Evolutionary conservation across 108 stramenopile species (phyloP), one percentile per base, ranked within the genome.

Genomic region (Fistulifera pelliculosa): DNA sequence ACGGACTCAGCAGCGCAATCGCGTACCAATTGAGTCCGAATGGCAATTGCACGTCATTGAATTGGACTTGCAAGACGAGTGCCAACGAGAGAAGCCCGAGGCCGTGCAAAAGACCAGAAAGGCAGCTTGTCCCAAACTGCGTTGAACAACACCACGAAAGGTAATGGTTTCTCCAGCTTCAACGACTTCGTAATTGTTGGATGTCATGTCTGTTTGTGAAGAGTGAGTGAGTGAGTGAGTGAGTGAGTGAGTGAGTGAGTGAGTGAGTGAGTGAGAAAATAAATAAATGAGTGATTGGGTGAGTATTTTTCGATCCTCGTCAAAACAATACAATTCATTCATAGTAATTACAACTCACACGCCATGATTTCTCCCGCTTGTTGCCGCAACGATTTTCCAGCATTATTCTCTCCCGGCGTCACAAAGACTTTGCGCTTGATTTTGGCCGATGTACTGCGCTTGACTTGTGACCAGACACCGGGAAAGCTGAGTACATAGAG

Each of bases 351-450:
- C 15, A 48, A 81, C 72, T 76, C 56, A 84, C 79, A 94, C n/a
- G 93, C 93, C 93, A 94, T 94, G 48, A 94, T 89, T 64, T 94
- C 93, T 50, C 87, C 90, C 42, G 93, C 89, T 56, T 90, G 83
- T 52, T 85, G 78, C n/a, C 87, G 61, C 43, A 85, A 56, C 26
- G 70, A 58, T 56, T 80, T 81, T 18, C 75, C 82, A 27, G 60
- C 38, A 25, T 61, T 57, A 8, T 69, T 52, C 56, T 79, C 75
- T 18, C 83, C 83, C 6, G 69, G 69, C 69, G 76, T 67, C 31
- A 90, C 79, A 72, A 75, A 94, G 31, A 80, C 89, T 68, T 84
- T 94, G 54, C 79, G 65, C 73, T 92, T 93, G 22, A 87, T 70
- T 51, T 93, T 89, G 56, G 87, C 85, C 57, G 71, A 90, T n/a